Evolutionary conservation across 1,284 basidiomycete species (phyloP).

Genomic region (Heterobasidion annosum): DNA sequence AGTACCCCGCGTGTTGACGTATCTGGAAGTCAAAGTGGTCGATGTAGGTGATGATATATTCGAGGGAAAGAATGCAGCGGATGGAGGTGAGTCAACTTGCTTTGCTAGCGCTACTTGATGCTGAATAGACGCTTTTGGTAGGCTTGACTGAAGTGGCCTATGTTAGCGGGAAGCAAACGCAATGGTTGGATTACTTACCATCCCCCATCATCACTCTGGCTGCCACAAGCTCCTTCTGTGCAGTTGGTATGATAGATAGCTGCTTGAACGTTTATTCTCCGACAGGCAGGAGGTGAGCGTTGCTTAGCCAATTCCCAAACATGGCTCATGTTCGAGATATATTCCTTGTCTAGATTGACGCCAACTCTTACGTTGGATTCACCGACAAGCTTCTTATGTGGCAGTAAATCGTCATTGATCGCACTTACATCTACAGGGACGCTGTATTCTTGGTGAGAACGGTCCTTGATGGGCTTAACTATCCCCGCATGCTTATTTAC

Average conservation of each 20-base stretch:
- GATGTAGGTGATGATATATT: constrained; percentile 62
- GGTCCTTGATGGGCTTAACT: not conserved
- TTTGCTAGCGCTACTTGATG: not conserved
- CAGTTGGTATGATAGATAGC: constrained; percentile 71
- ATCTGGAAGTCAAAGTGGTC: constrained; percentile 38
- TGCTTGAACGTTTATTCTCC: constrained; percentile 71
- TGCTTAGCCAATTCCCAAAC: not conserved
- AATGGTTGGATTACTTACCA: constrained; percentile 86
- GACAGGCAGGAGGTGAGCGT: constrained; percentile 63
- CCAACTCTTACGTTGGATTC: constrained; percentile 68
- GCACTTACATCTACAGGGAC: constrained; percentile 65
- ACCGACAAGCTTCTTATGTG: constrained; percentile 61
- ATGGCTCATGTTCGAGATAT: constrained; percentile 5
- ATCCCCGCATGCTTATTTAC: constrained; percentile 5
- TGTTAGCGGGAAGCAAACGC: constrained; percentile 53
- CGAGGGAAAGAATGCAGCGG: constrained; percentile 75
- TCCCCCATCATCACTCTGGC: constrained; percentile 59
- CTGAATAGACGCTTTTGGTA: constrained; percentile 23
- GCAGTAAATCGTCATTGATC: constrained; percentile 54
- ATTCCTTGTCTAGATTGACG: constrained; percentile 43
- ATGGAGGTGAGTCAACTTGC: constrained; percentile 35
- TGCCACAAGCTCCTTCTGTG: constrained; percentile 61
- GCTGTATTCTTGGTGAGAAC: constrained; percentile 64
- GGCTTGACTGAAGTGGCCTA: constrained; percentile 58
- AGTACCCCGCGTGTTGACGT: constrained; percentile 48